Percentiles rank a stretch among this genome's conserved stretches.
Conservation (phyloP, 2,329 filamentous ascomycete species). For the Monascus ruber region DNA sequence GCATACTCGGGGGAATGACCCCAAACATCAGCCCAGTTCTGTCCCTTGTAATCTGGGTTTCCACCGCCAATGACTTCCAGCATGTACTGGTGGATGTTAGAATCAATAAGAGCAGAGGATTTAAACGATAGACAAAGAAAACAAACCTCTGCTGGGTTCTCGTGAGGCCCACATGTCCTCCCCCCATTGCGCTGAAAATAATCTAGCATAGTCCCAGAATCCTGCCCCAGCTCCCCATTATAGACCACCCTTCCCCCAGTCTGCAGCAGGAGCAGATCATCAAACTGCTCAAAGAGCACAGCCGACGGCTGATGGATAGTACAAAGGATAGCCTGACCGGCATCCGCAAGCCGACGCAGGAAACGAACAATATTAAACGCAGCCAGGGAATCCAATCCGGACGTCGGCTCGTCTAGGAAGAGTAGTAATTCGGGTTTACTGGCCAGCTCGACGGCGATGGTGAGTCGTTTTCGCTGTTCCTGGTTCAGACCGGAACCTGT, state of each 20-base stretch:
- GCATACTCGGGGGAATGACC: conserved; percentile 40
- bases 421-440: conserved; percentile 50
- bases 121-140: neutral
- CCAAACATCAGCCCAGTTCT: conserved; percentile 56
- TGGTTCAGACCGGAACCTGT: conserved; percentile 49
- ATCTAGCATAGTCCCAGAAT: conserved; percentile 58
- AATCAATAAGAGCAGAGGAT: neutral
- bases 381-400: conserved; percentile 56
- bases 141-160: conserved; percentile 56
- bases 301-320: conserved; percentile 88
- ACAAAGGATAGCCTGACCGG: conserved; percentile 78
- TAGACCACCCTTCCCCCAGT: conserved; percentile 72
- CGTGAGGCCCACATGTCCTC: conserved; percentile 46
- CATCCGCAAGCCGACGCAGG: conserved; percentile 52
- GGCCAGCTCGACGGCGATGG: conserved; percentile 51
- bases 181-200: conserved; percentile 58
- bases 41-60: conserved; percentile 47
- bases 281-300: conserved; percentile 78
- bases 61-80: conserved; percentile 59
- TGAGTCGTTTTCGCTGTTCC: conserved; percentile 58
- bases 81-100: conserved; percentile 52
- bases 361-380: conserved; percentile 55
- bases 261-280: conserved; percentile 67
- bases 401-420: conserved; percentile 54
- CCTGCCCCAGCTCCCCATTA: conserved; percentile 71